Evolutionary conservation across 345 rosid species (phyloP).

Genomic region (Nephelium lappaceum): DNA sequence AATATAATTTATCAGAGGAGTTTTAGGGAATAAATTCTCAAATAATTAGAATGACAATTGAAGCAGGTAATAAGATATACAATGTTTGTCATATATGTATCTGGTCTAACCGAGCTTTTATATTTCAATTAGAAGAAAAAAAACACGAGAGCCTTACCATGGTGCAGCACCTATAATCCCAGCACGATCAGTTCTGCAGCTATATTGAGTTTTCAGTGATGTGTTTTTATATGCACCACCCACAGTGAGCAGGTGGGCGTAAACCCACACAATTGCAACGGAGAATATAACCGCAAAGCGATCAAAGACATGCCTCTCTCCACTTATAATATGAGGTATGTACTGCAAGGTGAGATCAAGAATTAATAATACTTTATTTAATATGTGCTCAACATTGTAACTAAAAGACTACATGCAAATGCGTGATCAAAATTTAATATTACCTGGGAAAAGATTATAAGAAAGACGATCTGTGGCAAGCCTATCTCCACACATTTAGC

Average conservation of each 20-base stretch:
- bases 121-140: slow-evolving; percentile 4
- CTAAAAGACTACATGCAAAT: not conserved
- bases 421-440: not conserved
- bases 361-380: not conserved
- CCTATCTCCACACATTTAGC: slow-evolving; percentile 96
- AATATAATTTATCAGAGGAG: slow-evolving; percentile 2
- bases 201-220: slow-evolving; percentile 62
- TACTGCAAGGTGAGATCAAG: slow-evolving; percentile 51
- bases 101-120: not conserved
- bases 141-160: slow-evolving; percentile 52
- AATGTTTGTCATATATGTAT: not conserved
- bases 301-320: slow-evolving; percentile 67
- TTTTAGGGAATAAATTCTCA: not conserved
- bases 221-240: slow-evolving; percentile 90
- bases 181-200: slow-evolving; percentile 89
- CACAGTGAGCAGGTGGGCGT: slow-evolving; percentile 89
- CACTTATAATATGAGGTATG: slow-evolving; percentile 65
- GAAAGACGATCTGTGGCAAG: slow-evolving; percentile 76
- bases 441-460: slow-evolving; percentile 89
- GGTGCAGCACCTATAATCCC: slow-evolving; percentile 87
- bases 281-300: slow-evolving; percentile 92
- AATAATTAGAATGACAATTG: not conserved
- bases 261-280: slow-evolving; percentile 83
- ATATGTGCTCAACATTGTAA: not conserved
- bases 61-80: not conserved